Evolutionary conservation across 2,329 filamentous ascomycete species (phyloP), one percentile per base, ranked within the genome.

Genomic region (Colletotrichum endophyticum): DNA sequence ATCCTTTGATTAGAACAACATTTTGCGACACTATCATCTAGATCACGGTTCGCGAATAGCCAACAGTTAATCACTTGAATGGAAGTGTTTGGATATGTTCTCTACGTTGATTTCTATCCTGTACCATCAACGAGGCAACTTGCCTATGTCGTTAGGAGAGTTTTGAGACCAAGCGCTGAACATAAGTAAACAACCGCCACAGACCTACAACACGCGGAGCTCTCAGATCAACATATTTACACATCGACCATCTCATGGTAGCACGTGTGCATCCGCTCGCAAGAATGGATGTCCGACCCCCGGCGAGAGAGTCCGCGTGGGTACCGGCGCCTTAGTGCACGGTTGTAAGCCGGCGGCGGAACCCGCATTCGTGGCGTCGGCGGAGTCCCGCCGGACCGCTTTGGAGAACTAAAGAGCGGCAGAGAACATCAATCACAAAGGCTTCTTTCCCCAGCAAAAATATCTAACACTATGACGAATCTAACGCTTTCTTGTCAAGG

Each of bases 11-110:
- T 12, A 53, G 2, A 22, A 22, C 9, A n/a, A 1, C 7, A 6
- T 2, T 22, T 13, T n/a, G 44, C 44, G n/a, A 0, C n/a, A 53
- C 6, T 1, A 13, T 22, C 3, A 4, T 22, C 44, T 6, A 5
- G n/a, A 8, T 13, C n/a, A 22, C n/a, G 3, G 44, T 8, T 12
- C 12, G 4, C n/a, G 11, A 22, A 8, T 13, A 13, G 11, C 6
- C 8, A 8, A 22, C 4, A 15, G 4, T 5, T 3, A 53, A 22
- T 5, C n/a, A 5, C 6, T 22, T 13, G 11, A 13, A 13, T 1
- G 11, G 12, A 22, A 22, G 5, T 13, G 3, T 25, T 22, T 22
- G 11, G 1, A 12, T 12, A 53, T 2, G 0, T 22, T 8, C n/a
- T 3, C 4, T 22, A 19, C 44, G 11, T 53, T 53, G 2, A 12